Evolutionary conservation across 2,329 filamentous ascomycete genomes (phyloP).

Genomic region (Colletotrichum endophyticum): DNA sequence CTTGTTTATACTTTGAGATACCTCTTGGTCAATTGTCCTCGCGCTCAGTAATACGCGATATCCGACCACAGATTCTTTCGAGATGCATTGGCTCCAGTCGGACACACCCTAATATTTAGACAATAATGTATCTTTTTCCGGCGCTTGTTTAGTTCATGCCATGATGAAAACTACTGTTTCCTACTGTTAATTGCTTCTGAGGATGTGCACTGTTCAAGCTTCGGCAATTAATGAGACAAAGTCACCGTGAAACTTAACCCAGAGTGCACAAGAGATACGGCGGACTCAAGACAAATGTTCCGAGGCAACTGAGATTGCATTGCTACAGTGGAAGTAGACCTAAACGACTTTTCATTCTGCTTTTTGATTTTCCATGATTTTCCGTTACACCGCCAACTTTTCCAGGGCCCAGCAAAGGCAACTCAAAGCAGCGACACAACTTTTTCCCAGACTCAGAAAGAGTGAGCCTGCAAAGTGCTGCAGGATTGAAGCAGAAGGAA

Average conservation of each 20-base stretch:
- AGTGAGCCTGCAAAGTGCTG: background rate
- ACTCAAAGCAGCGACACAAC: background rate
- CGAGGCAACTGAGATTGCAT: slow-evolving; percentile 2
- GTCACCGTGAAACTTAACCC: no score
- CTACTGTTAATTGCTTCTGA: accelerated
- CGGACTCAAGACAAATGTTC: accelerated
- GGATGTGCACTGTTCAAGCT: accelerated
- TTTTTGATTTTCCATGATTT: background rate
- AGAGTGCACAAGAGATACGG: no score
- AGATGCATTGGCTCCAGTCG: accelerated
- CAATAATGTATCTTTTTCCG: no score
- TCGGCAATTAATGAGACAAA: accelerated
- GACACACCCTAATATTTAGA: background rate
- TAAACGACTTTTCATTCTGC: slow-evolving; percentile 3
- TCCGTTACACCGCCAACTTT: background rate
- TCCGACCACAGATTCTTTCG: accelerated
- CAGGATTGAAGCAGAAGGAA: background rate
- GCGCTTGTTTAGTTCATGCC: no score
- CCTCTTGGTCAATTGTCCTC: background rate
- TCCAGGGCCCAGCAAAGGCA: background rate
- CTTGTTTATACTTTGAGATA: background rate
- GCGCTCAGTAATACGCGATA: accelerated
- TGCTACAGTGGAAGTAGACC: background rate
- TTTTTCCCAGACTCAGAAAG: background rate
- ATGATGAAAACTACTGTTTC: accelerated